Base-by-base conservation (phyloP, 306 rosid genomes). In the Macrotyloma uniflorum region DNA sequence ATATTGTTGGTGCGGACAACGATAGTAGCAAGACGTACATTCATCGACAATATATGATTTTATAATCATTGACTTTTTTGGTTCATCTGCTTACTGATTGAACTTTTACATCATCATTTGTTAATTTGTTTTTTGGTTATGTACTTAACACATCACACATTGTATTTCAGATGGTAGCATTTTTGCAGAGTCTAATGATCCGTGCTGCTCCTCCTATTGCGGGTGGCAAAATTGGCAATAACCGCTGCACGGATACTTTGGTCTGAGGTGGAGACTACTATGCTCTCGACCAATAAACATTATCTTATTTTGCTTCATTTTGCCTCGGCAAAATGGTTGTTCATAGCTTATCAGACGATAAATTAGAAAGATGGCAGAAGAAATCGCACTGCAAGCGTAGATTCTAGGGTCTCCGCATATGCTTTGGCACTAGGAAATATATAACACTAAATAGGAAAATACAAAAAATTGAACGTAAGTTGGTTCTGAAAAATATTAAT, bases 131-230 rank as follows among this genome's bases (percentile, higher is more conserved):
- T 74, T 13, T 59, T 35, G 26, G 40, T 40, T 15, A 74, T 42
- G 79, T 53, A 58, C 61, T 73, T 73, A 59, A 58, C 54, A 61
- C 30, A 55, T 75, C 14, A 65, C 35, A 42, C 66, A 62, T 69
- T 78, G 74, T 38, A 40, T 69, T 81, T 89, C 98, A 94, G 98
- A 55, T 87, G 86, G 54, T 81, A 55, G 94, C 91, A 67, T 87
- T 90, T 74, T 42, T 90, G 64, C 95, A 82, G 74, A 92, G 97
- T 61, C 65, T 80, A 20, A 70, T 81, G 90, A 90, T 94, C 69
- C 84, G 74, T 49, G 78, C 81, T 24, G 61, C 42, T 62, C 88
- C 89, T 76, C 82, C 89, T 58, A 70, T 58, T 30, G 67, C 74
- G 57, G 80, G 74, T 35, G 76, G 80, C 64, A 86, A 51, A 78